These are phyloP conservation scores for Ustilago trichophora DNA, from an alignment of 1,284 basidiomycete genomes.

Conservation along the genomic window DNA sequence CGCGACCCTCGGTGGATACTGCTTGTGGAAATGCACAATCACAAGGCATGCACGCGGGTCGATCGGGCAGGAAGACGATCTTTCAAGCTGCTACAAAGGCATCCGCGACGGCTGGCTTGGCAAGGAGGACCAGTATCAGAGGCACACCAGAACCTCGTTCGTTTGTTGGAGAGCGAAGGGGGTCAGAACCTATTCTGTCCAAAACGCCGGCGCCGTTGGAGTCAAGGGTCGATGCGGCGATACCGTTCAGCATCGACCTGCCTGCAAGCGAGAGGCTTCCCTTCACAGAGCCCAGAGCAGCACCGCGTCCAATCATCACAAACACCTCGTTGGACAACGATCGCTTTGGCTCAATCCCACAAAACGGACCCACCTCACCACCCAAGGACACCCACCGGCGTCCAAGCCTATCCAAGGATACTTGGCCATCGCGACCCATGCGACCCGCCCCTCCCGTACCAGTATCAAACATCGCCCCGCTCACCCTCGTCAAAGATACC, in stretches of 20 bases:
- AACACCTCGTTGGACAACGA: too few species aligned
- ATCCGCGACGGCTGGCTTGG: background rate
- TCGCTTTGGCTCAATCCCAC: too few species aligned
- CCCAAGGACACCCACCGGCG: too few species aligned
- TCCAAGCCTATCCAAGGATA: too few species aligned
- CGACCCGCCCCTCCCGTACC: slow-evolving; percentile 15
- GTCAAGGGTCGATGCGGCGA: background rate
- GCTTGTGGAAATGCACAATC: too few species aligned
- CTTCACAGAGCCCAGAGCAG: slow-evolving; percentile 11
- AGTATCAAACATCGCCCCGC: background rate
- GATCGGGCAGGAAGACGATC: slow-evolving; percentile 22
- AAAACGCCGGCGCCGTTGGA: background rate
- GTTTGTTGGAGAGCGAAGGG: slow-evolving; percentile 8
- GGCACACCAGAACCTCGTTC: background rate
- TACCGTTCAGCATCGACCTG: slow-evolving; percentile 15
- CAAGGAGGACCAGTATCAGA: slow-evolving; percentile 14
- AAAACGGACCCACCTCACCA: too few species aligned
- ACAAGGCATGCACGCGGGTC: too few species aligned
- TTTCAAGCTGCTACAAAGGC: slow-evolving; percentile 33
- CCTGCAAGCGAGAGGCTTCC: slow-evolving; percentile 1
- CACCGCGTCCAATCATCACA: slow-evolving; percentile 8
- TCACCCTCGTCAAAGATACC: background rate
- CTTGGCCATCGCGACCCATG: slow-evolving; percentile 12
- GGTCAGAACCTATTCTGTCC: slow-evolving; percentile 7
- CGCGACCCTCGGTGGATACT: slow-evolving; percentile 1